A percentile compares a stretch with the other conserved stretches of the same genome.
These are phyloP conservation scores for Trametes villosa DNA, from an alignment of 768 basidiomycete genomes.

Conservation along the genomic window DNA sequence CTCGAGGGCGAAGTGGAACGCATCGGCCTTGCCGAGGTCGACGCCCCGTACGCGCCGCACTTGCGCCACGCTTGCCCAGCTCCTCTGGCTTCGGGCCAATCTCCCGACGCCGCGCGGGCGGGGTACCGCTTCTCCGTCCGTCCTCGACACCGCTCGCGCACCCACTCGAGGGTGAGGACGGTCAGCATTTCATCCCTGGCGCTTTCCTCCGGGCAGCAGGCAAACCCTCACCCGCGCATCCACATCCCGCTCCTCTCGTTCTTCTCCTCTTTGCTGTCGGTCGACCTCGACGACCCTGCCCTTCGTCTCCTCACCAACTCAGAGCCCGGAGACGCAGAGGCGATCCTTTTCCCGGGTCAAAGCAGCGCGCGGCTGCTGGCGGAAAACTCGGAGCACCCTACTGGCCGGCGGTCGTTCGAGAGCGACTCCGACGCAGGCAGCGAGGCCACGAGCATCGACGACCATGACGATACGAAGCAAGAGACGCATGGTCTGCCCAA, in stretches of 20 bases:
- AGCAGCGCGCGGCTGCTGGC: conserved; percentile 17
- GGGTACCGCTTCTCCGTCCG: conserved; percentile 1
- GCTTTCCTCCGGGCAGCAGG: conserved; percentile 1
- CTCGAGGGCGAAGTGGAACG: conserved; percentile 30
- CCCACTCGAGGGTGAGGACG: conserved; percentile 18
- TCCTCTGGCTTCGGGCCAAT: neutral
- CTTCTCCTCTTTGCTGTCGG: conserved; percentile 39
- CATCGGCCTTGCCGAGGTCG: conserved; percentile 22
- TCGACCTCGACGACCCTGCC: conserved; percentile 46
- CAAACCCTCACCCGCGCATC: conserved; percentile 36
- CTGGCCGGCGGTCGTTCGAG: neutral
- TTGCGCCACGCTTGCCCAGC: neutral
- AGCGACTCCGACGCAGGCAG: neutral
- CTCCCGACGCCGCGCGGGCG: neutral
- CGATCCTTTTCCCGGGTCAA: conserved; percentile 40
- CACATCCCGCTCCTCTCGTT: conserved; percentile 44
- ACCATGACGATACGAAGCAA: neutral
- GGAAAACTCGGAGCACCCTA: neutral
- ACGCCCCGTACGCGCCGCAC: neutral
- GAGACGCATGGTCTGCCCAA: conserved; percentile 20
- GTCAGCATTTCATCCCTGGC: conserved; percentile 8
- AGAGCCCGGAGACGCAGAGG: conserved; percentile 30
- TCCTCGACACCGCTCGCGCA: conserved; percentile 18
- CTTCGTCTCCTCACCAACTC: conserved; percentile 42
- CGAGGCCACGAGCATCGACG: neutral